A percentile compares a stretch with the other conserved stretches of the same genome.
Evolutionary conservation across 257 asterid genomes (phyloP).

Genomic region (Galeopsis tetrahit): DNA sequence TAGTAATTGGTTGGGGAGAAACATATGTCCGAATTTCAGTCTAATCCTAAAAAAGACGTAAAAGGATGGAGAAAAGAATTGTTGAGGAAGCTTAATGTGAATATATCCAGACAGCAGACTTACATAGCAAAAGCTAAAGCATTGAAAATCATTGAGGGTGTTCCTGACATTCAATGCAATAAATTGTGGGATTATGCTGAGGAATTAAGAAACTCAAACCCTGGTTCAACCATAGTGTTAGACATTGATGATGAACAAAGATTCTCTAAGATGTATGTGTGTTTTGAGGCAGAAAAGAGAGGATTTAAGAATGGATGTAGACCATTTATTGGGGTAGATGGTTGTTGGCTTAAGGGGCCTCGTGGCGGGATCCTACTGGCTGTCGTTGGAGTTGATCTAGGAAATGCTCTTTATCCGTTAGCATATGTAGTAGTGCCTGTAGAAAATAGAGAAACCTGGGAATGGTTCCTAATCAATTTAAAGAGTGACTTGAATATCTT

Average conservation of each 20-base stretch:
- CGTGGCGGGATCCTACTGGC: neutral
- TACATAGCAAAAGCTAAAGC: neutral
- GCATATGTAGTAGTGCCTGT: neutral
- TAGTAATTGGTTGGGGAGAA: too few species aligned
- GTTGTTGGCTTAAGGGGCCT: conserved; percentile 7
- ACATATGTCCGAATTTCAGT: too few species aligned
- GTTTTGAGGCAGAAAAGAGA: neutral
- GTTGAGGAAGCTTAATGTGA: too few species aligned
- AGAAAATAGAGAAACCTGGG: neutral
- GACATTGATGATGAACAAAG: neutral
- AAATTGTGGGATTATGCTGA: neutral
- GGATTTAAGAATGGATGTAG: neutral
- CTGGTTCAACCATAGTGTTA: neutral
- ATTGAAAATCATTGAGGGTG: neutral
- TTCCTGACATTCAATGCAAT: neutral
- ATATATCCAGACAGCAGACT: too few species aligned
- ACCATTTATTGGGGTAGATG: neutral
- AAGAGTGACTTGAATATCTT: neutral
- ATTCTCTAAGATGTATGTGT: neutral
- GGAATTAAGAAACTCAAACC: neutral
- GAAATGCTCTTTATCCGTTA: neutral
- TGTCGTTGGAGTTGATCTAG: neutral
- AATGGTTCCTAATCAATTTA: neutral
- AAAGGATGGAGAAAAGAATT: too few species aligned
- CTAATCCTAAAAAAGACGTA: too few species aligned